Evolutionary conservation across 2,329 filamentous ascomycete genomes (phyloP), one percentile per base, ranked within the genome.

Genomic region (Stemphylium lycopersici): DNA sequence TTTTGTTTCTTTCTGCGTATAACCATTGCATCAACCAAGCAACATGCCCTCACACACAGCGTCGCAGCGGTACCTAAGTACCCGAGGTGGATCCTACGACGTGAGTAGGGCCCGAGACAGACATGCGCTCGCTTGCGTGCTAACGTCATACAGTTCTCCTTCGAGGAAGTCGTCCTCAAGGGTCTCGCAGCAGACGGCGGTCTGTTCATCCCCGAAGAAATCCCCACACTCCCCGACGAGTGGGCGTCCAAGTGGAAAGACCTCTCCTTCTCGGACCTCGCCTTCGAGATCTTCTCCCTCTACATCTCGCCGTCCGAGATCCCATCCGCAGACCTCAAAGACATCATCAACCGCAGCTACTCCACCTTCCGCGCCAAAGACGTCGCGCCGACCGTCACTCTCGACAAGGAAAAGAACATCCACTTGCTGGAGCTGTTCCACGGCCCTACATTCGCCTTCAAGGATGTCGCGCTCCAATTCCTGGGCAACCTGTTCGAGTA

Each of bases 401-500:
- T 97, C 48, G 84, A 93, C 70, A 80, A 85, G 67, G 75, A 81
- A 56, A 81, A 85, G 63, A 89, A 93, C 72, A 81, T 97, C 37
- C 87, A 96, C 72, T 81, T 97, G 51, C 85, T 99, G 31, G 95
- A 99, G 77, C 84, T 99, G 38, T 99, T 98, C 82, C 93, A 98
- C 74, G 95, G 95, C 1, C 95, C 93, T 4, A 98, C 89, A 0
- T 97, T 92, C 73, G 90, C 93, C 2, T 98, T 98, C 81, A 76
- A 98, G 78, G 93, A 98, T 76, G 90, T 93, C 46, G 93, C 93
- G 13, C 81, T 98, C 58, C 93, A 98, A 68, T 95, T 97, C 71
- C 80, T 99, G 2, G 95, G 95, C n/a, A 98, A 99, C 70, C 81
- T 99, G 2, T 98, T 96, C 63, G 90, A 96, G 76, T 95, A 93